Evolutionary conservation across 441 rosid genomes (phyloP), one percentile per base, ranked within the genome.

Genomic region (Pelargonium myrrhifolium): DNA sequence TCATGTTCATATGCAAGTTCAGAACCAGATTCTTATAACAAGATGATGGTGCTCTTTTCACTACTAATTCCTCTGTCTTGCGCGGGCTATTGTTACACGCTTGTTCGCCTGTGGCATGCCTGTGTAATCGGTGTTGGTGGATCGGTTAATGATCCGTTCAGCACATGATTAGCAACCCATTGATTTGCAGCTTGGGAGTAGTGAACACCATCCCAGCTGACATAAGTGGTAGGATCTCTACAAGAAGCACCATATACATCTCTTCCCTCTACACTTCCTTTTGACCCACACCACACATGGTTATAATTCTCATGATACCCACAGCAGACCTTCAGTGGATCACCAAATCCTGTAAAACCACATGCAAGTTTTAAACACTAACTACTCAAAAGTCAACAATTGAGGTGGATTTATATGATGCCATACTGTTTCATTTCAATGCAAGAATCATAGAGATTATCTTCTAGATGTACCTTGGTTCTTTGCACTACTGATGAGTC

Each of bases 141-240:
- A 47, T 93, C 92, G 3, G 92, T 72, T 65, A 91, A 75, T 2
- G 87, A 72, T 49, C 96, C 95, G 1, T 77, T 68, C 63, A 80
- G 86, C 3, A 88, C 85, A 65, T 82, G 93, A 69, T 81, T 75
- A 24, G 93, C 84, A 55, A 89, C 89, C 82, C 93, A 86, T 40
- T 74, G 82, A 76, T 80, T 91, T 55, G 96, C 95, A 69, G 86
- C 89, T 81, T 93, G 83, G 0, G 99, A 62, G 71, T 88, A 86
- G 71, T 93, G 99, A 47, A 89, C 92, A 53, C 97, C 97, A 31
- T 91, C 99, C 96, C 95, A 91, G 74, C 87, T 89, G 59, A 85
- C 76, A 65, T 78, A 84, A 64, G 39, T 66, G 20, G 90, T 78
- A 1, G 93, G 89, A 72, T 89, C 84, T 67, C 81, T 15, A 70